These are phyloP conservation scores for Mycena vulgaris DNA, from an alignment of 768 basidiomycete species.

Conservation along the genomic window DNA sequence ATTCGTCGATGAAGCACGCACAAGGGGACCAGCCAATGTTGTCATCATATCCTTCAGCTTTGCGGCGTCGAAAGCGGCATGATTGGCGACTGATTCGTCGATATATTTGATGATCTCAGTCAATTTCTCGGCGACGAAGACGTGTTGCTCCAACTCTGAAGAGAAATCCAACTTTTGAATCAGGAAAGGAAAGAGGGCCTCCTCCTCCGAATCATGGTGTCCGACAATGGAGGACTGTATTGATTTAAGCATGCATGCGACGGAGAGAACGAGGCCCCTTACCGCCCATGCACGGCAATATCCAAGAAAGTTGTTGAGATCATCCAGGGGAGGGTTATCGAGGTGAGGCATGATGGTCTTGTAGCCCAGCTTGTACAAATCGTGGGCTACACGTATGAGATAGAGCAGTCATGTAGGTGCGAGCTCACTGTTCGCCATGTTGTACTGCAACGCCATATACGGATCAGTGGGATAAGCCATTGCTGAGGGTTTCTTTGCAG, in stretches of 20 bases:
- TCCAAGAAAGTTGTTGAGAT: slow-evolving; percentile 57
- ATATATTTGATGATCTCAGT: slow-evolving; percentile 46
- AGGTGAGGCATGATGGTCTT: slow-evolving; percentile 53
- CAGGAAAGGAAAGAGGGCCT: slow-evolving; percentile 54
- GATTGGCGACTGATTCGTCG: slow-evolving; percentile 42
- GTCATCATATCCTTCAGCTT: slow-evolving; percentile 48
- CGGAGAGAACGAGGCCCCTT: neutral
- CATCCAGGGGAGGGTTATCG: slow-evolving; percentile 51
- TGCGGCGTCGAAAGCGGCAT: slow-evolving; percentile 48
- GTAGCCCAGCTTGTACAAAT: slow-evolving; percentile 54
- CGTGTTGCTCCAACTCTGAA: slow-evolving; percentile 53
- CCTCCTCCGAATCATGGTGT: slow-evolving; percentile 57
- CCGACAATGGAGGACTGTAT: slow-evolving; percentile 45
- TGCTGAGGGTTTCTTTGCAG: neutral
- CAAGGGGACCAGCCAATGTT: slow-evolving; percentile 48
- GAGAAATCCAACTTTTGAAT: slow-evolving; percentile 56
- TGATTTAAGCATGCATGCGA: neutral
- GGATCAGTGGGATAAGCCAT: slow-evolving; percentile 19
- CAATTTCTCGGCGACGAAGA: slow-evolving; percentile 49
- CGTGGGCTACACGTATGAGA: slow-evolving; percentile 44
- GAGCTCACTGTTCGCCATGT: slow-evolving; percentile 35
- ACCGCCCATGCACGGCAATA: slow-evolving; percentile 56
- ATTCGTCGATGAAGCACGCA: slow-evolving; percentile 32
- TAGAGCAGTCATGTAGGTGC: neutral
- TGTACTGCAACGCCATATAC: slow-evolving; percentile 33